Base-by-base conservation (phyloP, 257 asterid species). In the Ajuga chamaepitys region DNA sequence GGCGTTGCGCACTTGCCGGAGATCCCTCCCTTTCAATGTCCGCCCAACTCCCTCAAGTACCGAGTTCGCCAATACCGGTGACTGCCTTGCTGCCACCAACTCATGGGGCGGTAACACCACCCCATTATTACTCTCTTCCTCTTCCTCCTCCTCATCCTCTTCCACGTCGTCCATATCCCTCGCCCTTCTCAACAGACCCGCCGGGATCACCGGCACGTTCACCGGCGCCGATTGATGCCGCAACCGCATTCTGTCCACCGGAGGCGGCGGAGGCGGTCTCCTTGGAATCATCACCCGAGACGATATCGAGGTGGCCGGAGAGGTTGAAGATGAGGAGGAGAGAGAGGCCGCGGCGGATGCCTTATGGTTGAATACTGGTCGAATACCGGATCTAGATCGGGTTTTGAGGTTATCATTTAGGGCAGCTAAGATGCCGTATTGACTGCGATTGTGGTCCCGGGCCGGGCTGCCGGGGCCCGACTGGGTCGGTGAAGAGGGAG, bases 1-100 rank as follows among this genome's bases (percentile, higher is more conserved):
- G 18, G 88, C 87, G 48, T 80, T 84, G 69, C 95, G 81, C 64
- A 86, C 95, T 66, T 80, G 91, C 73, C 88, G 74, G 50, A 82
- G 80, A 77, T 86, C 95, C 70, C 91, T 71, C 60, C 95, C 95
- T 66, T 84, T 86, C 68, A 86, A 67, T 26, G 89, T 86, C 81
- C 95, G 70, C 41, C 95, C 95, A 4, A 64, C 79, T 0, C 95
- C 95, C 67, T 86, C 95, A 54, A 86, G 70, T 74, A 86, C 85
- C 20, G 95, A 86, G 58, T 67, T 80, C 14, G 88, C 73, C 70
- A 82, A 50, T 72, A 70, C 17, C 30, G 91, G 88, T 47, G 85
- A 62, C 14, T 77, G 26, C 66, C 79, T 72, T 13, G 77, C 56
- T 9, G 82, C 91, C 69, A 84, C 80, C 50, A 86, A 38, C 79